Conservation (phyloP, 805 yeast species). For the Pichia sporocuriosa region DNA sequence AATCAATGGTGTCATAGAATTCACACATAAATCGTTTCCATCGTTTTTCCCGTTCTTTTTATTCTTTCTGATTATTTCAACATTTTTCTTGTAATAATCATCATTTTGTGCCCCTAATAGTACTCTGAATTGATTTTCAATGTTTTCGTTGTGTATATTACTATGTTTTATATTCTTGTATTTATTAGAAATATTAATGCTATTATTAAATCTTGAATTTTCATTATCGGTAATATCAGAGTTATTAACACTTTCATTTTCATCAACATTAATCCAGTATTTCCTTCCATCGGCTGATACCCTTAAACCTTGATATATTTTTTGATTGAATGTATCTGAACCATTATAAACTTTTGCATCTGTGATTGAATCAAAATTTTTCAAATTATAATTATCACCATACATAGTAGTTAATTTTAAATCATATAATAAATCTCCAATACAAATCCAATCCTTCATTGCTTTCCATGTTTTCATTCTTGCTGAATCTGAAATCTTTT, state of each 20-base stretch:
- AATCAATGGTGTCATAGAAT: conserved; percentile 8
- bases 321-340: conserved; percentile 45
- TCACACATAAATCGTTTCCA: too few relatives aligned
- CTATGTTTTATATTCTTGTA: background rate
- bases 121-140: background rate
- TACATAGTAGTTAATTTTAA: conserved; percentile 58
- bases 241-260: background rate
- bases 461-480: conserved; percentile 59
- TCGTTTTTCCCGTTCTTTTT: too few relatives aligned
- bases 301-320: conserved; percentile 78
- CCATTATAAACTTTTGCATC: conserved; percentile 21
- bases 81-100: background rate
- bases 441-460: conserved; percentile 66
- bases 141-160: background rate
- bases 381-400: conserved; percentile 72
- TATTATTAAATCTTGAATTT: background rate
- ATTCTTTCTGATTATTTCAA: background rate
- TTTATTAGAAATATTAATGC: conserved; percentile 5
- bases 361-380: conserved; percentile 73
- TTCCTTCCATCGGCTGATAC: conserved; percentile 74
- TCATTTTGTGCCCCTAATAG: background rate
- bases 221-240: background rate
- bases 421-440: conserved; percentile 74
- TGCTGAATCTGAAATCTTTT: conserved; percentile 59
- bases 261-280: conserved; percentile 58